A percentile compares a stretch with the other conserved stretches of the same genome.
phyloP scores from a whole-genome alignment of 2,329 filamentous ascomycete genomes.

The Bipolaris oryzae region DNA sequence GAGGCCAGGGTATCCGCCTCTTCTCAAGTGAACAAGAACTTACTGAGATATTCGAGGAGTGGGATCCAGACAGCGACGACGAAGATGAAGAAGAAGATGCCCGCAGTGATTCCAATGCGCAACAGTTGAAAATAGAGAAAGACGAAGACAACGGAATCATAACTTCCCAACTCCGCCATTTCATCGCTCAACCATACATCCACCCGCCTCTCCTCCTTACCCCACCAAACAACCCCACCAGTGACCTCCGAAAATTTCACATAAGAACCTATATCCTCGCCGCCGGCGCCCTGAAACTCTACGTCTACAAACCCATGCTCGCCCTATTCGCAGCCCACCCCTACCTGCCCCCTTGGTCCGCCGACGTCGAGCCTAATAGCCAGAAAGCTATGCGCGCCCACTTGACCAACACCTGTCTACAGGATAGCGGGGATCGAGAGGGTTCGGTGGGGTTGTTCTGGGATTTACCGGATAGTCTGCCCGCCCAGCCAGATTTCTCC shows the following conservation, averaged over 20 bases:
- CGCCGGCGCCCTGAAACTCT: slow-evolving; percentile 76
- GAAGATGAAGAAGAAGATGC: slow-evolving; percentile 57
- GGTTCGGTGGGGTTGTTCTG: slow-evolving; percentile 78
- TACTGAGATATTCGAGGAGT: slow-evolving; percentile 86
- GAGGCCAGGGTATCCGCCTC: slow-evolving; percentile 88
- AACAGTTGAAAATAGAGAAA: slow-evolving; percentile 34
- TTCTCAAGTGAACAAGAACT: slow-evolving; percentile 86
- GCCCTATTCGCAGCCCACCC: slow-evolving; percentile 82
- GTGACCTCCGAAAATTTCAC: slow-evolving; percentile 80
- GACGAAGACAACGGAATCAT: slow-evolving; percentile 64
- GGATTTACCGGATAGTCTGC: slow-evolving; percentile 59
- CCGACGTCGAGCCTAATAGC: slow-evolving; percentile 22
- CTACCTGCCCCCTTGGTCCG: slow-evolving; percentile 69
- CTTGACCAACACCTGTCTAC: slow-evolving; percentile 94
- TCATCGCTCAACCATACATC: slow-evolving; percentile 94
- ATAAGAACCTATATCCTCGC: slow-evolving; percentile 90
- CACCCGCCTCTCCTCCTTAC: slow-evolving; percentile 79
- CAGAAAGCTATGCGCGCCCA: slow-evolving; percentile 69
- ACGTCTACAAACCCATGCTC: slow-evolving; percentile 89
- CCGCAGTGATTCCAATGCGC: slow-evolving; percentile 37
- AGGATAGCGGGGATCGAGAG: slow-evolving; percentile 62
- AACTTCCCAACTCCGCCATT: slow-evolving; percentile 91
- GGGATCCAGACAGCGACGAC: slow-evolving; percentile 77
- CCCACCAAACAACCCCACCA: slow-evolving; percentile 22
- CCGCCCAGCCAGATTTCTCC: slow-evolving; percentile 23